Conservation (phyloP, 345 rosid species). For the Aquilaria yunnanensis region DNA sequence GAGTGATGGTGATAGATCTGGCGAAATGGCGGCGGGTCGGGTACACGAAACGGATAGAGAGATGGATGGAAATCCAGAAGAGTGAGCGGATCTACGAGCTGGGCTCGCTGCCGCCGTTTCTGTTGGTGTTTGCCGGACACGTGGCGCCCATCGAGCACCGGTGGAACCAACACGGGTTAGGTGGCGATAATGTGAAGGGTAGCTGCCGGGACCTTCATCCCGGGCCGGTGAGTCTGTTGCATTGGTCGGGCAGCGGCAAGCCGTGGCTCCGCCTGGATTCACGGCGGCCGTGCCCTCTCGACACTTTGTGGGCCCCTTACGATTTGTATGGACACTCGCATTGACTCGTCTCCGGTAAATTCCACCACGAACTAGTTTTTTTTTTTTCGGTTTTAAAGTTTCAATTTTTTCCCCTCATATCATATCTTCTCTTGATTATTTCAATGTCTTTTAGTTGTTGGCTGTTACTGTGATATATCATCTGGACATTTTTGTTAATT, state of each 20-base stretch:
- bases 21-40: slow-evolving; percentile 53
- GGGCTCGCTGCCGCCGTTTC: slow-evolving; percentile 69
- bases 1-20: slow-evolving; percentile 83
- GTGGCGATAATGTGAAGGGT: slow-evolving; percentile 72
- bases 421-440: no score
- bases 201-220: slow-evolving; percentile 75
- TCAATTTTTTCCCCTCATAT: background rate
- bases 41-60: slow-evolving; percentile 62
- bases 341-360: slow-evolving; percentile 18
- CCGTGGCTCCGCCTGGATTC: slow-evolving; percentile 78
- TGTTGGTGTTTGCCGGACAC: slow-evolving; percentile 60
- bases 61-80: slow-evolving; percentile 81
- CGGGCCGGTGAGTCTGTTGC: slow-evolving; percentile 69
- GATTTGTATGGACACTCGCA: slow-evolving; percentile 47
- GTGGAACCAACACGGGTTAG: slow-evolving; percentile 83
- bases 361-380: background rate
- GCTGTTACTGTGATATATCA: no score
- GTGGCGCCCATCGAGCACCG: slow-evolving; percentile 76
- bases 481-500: no score
- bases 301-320: slow-evolving; percentile 61
- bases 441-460: no score
- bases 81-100: slow-evolving; percentile 64
- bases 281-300: slow-evolving; percentile 57
- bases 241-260: slow-evolving; percentile 87
- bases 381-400: background rate